Evolutionary conservation across 2,329 filamentous ascomycete species (phyloP), one percentile per base, ranked within the genome.

Genomic region (Hortaea sp.): DNA sequence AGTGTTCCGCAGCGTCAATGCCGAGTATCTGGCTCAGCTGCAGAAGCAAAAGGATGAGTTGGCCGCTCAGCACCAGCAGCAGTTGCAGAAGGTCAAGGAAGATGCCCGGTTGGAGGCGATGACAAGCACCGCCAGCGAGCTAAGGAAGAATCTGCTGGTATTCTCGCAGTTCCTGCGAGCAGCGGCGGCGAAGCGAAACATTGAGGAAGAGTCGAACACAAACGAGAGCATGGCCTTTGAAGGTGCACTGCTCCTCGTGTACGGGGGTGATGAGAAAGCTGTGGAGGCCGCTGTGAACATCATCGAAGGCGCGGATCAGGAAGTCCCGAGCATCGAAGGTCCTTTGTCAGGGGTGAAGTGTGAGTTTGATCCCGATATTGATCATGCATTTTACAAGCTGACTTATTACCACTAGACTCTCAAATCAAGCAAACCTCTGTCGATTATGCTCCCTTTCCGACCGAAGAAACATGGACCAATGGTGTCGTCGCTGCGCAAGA

Each of bases 191-290:
- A 75, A 78, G 63, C 80, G 86, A 54, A 78, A 85, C 57, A 75
- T 79, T 13, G 82, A 86, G 60, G 84, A 81, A 49, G 74, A 85
- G 53, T 53, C 57, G 28, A 76, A 84, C 56, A 74, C 77, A 5
- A 84, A 88, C 47, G 84, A 90, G 69, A 87, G 82, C 66, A 80
- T 81, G 66, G 87, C 85, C 32, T 81, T 92, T 49, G 86, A 94
- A 68, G 85, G 85, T 44, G 81, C 87, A 31, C 73, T 94, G 48
- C 73, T 88, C 41, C 76, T 83, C 49, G 83, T 92, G 30, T 92
- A 94, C 66, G 79, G 80, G 40, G 87, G 86, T 41, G 85, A 90
- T 58, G 77, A 85, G 53, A 75, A 71, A 55, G 86, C 85, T 43
- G 85, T 92, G 27, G 70, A 77, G 45, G 79, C 84, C 47, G 88